Evolutionary conservation across 2,329 filamentous ascomycete species (phyloP), one percentile per base, ranked within the genome.

Genomic region (Stachybotrys elegans): DNA sequence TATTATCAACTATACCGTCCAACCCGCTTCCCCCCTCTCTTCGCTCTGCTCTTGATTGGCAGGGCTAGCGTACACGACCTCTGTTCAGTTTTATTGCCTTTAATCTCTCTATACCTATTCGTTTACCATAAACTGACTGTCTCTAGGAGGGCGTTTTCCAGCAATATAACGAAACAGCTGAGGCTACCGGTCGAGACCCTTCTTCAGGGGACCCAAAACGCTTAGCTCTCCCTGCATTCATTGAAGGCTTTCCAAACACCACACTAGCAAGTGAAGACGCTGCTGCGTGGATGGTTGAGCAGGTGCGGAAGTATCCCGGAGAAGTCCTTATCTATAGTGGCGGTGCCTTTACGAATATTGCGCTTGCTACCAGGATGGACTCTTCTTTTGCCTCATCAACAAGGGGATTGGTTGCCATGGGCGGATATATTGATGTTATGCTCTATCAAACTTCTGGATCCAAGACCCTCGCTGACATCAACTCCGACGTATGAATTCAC

Each of bases 361-460:
- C 72, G 3, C 52, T 75, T 40, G 72, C 72, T 2, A 59, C 68
- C 8, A 63, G 69, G 6, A 57, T 72, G 51, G 70, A 76, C 53
- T 57, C 69, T 4, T 56, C 60, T 11, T 76, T 76, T 51, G 71
- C 72, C 2, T 61, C 59, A 20, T 54, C 70, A 39, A 63, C 70
- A 5, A 72, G 70, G 50, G 68, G 69, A 22, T 57, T 76, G 4
- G 61, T 73, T 21, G 63, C 75, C 42, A 76, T 76, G 71, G 72
- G 73, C 43, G 70, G 72, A 3, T 75, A 71, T 50, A 52, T 75
- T 19, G 72, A 76, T 52, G 57, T 63, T 5, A 69, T 63, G 20
- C 54, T 70, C 36, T 50, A 63, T 31, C 47, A 60, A 51, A 57
- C 55, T 5, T 52, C 51, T n/a, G 53, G 51, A 1, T 44, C 52